A percentile compares a stretch with the other conserved stretches of the same genome.
These are phyloP conservation scores for Pythium folliculosum DNA, from an alignment of 352 stramenopile genomes.

Conservation along the genomic window DNA sequence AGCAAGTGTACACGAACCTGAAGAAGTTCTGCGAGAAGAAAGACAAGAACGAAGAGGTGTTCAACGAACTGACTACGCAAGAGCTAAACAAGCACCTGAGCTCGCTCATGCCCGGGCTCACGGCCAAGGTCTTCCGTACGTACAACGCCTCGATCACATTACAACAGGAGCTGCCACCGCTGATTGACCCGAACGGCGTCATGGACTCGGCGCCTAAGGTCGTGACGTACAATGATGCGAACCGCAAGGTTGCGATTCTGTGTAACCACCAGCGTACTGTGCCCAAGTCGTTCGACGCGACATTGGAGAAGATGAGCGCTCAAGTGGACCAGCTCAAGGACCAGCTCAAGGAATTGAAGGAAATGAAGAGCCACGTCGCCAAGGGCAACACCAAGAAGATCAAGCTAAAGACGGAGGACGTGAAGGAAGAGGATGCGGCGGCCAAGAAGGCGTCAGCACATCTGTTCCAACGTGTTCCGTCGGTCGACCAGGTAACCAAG, in stretches of 20 bases:
- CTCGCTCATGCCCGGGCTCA: constrained; percentile 98
- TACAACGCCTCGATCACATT: constrained; percentile 99
- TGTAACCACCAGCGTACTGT: constrained; percentile 99
- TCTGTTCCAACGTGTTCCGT: constrained; percentile 92
- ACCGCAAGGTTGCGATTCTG: constrained; percentile 99
- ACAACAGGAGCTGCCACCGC: constrained; percentile 93
- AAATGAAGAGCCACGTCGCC: constrained; percentile 88
- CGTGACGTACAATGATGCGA: constrained; percentile 99
- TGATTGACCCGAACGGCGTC: constrained; percentile 55
- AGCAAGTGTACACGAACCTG: constrained; percentile 95
- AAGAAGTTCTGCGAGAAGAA: constrained; percentile 95
- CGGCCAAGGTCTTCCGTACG: constrained; percentile 99
- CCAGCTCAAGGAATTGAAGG: constrained; percentile 95
- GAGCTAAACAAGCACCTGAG: constrained; percentile 99
- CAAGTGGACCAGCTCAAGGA: constrained; percentile 93
- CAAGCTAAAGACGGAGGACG: constrained; percentile 88
- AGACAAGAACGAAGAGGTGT: constrained; percentile 97
- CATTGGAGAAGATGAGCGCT: constrained; percentile 94
- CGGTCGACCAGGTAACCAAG: constrained; percentile 92
- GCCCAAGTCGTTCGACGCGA: constrained; percentile 95
- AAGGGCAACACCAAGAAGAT: constrained; percentile 90
- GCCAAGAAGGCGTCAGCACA: constrained; percentile 94
- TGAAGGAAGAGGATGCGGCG: constrained; percentile 80
- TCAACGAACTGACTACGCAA: constrained; percentile 95
- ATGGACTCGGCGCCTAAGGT: constrained; percentile 91